A percentile compares a stretch with the other conserved stretches of the same genome.
Evolutionary conservation across 2,329 filamentous ascomycete genomes (phyloP).

Genomic region (Pseudogymnoascus sp.): DNA sequence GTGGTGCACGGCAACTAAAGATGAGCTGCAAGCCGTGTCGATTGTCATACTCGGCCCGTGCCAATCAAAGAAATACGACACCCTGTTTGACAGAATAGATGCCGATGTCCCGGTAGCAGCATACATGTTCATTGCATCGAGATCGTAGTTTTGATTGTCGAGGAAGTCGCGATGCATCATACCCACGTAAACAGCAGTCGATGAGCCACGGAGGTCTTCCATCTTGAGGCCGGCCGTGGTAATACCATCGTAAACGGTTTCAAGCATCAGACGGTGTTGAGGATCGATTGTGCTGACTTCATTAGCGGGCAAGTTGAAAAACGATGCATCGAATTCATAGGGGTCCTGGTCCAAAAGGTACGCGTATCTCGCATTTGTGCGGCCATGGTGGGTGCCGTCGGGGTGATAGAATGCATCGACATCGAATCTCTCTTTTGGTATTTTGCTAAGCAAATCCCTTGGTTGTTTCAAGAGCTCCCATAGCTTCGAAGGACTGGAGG

Average conservation of each 20-base stretch:
- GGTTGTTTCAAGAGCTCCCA: too few relatives aligned
- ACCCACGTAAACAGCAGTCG: constrained; percentile 25
- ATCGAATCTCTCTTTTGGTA: constrained; percentile 13
- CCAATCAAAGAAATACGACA: constrained; percentile 35
- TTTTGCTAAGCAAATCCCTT: not conserved
- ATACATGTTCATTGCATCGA: constrained; percentile 1
- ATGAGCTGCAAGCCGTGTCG: constrained; percentile 40
- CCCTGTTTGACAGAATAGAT: constrained; percentile 38
- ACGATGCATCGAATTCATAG: constrained; percentile 20
- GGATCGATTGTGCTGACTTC: constrained; percentile 23
- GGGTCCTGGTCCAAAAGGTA: constrained; percentile 27
- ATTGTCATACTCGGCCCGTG: constrained; percentile 35
- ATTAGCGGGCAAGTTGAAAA: constrained; percentile 27
- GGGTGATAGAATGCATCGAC: constrained; percentile 7
- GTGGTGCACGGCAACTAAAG: constrained; percentile 28
- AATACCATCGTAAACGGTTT: constrained; percentile 23
- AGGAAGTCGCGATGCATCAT: constrained; percentile 10
- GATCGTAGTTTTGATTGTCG: not conserved
- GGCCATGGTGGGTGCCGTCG: not conserved
- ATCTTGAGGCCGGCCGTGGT: constrained; percentile 19
- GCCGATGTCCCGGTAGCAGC: constrained; percentile 27
- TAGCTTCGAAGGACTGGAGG: too few relatives aligned
- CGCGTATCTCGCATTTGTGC: constrained; percentile 18
- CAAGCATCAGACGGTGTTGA: constrained; percentile 20
- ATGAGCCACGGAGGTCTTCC: constrained; percentile 15